Evolutionary conservation across 441 rosid genomes (phyloP).

Genomic region (Croton setiger): DNA sequence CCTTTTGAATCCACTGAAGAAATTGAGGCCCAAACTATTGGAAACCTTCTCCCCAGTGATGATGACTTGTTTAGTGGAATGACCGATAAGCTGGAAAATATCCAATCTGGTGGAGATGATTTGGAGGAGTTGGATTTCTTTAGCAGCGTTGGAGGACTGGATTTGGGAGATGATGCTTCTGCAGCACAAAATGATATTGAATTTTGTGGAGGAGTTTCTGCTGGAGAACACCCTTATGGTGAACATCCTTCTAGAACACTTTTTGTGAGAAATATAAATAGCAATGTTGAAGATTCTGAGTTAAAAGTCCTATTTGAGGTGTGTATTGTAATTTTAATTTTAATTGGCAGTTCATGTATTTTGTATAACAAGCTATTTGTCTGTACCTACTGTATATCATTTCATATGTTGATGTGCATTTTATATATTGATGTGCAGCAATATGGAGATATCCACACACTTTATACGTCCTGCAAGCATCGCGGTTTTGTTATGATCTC

Average conservation of each 20-base stretch:
- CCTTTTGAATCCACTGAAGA: slow-evolving; percentile 55
- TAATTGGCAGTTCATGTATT: slow-evolving; percentile 5
- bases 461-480: slow-evolving; percentile 58
- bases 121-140: slow-evolving; percentile 63
- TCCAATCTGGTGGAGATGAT: slow-evolving; percentile 37
- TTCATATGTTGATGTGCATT: slow-evolving; percentile 12
- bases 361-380: slow-evolving; percentile 2
- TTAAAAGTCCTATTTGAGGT: slow-evolving; percentile 57
- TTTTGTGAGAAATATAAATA: slow-evolving; percentile 57
- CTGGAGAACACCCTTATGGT: slow-evolving; percentile 44
- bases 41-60: slow-evolving; percentile 66
- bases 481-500: slow-evolving; percentile 59
- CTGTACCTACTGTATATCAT: slow-evolving; percentile 9
- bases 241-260: slow-evolving; percentile 60
- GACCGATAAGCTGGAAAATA: slow-evolving; percentile 38
- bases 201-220: slow-evolving; percentile 32
- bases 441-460: slow-evolving; percentile 51
- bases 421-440: slow-evolving; percentile 29
- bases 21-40: slow-evolving; percentile 66
- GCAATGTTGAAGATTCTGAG: slow-evolving; percentile 60
- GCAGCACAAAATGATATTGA: slow-evolving; percentile 30
- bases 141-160: slow-evolving; percentile 69
- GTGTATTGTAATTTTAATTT: slow-evolving; percentile 14
- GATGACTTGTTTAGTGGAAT: slow-evolving; percentile 68
- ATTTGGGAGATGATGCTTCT: slow-evolving; percentile 50